Percentiles rank a stretch among this genome's conserved stretches.
phyloP scores from a whole-genome alignment of 345 rosid genomes.

The Atalantia buxifolia region DNA sequence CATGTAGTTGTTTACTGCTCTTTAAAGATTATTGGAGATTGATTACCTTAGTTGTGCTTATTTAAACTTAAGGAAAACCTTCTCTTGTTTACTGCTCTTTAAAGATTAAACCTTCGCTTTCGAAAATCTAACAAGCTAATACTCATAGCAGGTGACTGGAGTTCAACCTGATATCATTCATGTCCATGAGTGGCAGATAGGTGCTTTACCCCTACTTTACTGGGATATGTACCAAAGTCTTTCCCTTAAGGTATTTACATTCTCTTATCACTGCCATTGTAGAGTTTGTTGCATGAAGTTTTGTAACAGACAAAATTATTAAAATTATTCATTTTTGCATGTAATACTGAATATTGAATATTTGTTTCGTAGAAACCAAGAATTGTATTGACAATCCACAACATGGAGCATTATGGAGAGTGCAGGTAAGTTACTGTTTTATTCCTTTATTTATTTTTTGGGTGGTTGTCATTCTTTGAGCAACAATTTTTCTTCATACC shows the following conservation, averaged over 20 bases:
- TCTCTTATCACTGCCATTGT: background rate
- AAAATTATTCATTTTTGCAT: background rate
- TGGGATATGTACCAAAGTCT: constrained; percentile 58
- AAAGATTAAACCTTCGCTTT: background rate
- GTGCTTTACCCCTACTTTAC: constrained; percentile 54
- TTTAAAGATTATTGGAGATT: background rate
- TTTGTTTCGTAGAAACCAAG: constrained; percentile 41
- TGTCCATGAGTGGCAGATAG: constrained; percentile 61
- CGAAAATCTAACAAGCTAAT: constrained; percentile 4
- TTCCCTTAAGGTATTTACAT: constrained; percentile 41
- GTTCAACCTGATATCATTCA: constrained; percentile 57
- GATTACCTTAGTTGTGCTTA: background rate
- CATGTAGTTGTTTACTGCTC: constrained; percentile 1
- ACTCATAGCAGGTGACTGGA: constrained; percentile 39
- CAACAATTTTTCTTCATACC: background rate
- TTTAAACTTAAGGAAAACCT: background rate
- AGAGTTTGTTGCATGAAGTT: background rate
- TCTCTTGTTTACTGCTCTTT: too few relatives aligned
- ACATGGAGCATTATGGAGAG: constrained; percentile 62
- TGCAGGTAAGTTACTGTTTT: constrained; percentile 32
- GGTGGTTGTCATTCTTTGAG: background rate
- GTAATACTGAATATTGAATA: background rate
- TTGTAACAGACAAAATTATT: background rate
- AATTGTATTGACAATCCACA: constrained; percentile 54
- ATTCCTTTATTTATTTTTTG: too few relatives aligned